These are phyloP conservation scores for Alternaria sp. DNA, from an alignment of 2,329 filamentous ascomycete species.

Conservation along the genomic window DNA sequence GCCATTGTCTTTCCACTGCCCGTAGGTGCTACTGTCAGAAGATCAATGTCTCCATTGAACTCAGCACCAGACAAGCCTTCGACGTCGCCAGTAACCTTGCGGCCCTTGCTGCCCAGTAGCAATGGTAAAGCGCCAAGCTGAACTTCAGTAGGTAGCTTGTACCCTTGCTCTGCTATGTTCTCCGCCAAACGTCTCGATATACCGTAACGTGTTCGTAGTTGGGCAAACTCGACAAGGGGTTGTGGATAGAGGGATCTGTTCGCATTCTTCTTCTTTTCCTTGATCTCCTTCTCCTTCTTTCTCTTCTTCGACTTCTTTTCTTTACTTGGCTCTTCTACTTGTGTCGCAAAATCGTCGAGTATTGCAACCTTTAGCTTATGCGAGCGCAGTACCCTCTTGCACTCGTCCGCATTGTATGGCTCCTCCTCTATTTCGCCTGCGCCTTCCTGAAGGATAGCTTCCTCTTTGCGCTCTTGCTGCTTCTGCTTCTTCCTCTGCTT, in stretches of 20 bases:
- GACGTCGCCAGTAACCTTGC: conserved; percentile 51
- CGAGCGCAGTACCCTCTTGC: conserved; percentile 76
- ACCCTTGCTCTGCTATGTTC: conserved; percentile 86
- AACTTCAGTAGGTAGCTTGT: conserved; percentile 89
- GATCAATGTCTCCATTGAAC: conserved; percentile 66
- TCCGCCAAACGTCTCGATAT: conserved; percentile 77
- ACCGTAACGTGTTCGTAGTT: conserved; percentile 75
- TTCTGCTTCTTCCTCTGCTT: conserved; percentile 29
- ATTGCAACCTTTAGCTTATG: conserved; percentile 88
- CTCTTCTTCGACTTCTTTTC: conserved; percentile 65
- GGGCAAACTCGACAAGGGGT: conserved; percentile 78
- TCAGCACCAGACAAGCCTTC: conserved; percentile 29
- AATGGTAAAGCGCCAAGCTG: conserved; percentile 88
- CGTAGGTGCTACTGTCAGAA: conserved; percentile 90
- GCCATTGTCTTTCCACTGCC: conserved; percentile 96
- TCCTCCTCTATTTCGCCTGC: conserved; percentile 16
- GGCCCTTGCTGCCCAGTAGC: conserved; percentile 64
- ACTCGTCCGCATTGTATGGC: conserved; percentile 72
- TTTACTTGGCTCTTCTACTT: conserved; percentile 59
- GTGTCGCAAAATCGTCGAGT: conserved; percentile 60
- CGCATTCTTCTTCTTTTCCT: conserved; percentile 58
- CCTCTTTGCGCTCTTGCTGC: conserved; percentile 16
- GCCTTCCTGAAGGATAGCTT: conserved; percentile 7
- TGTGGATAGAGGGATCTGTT: conserved; percentile 77
- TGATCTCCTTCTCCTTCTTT: conserved; percentile 48